These are phyloP conservation scores for Postia placenta DNA, from an alignment of 768 basidiomycete genomes.

Conservation along the genomic window DNA sequence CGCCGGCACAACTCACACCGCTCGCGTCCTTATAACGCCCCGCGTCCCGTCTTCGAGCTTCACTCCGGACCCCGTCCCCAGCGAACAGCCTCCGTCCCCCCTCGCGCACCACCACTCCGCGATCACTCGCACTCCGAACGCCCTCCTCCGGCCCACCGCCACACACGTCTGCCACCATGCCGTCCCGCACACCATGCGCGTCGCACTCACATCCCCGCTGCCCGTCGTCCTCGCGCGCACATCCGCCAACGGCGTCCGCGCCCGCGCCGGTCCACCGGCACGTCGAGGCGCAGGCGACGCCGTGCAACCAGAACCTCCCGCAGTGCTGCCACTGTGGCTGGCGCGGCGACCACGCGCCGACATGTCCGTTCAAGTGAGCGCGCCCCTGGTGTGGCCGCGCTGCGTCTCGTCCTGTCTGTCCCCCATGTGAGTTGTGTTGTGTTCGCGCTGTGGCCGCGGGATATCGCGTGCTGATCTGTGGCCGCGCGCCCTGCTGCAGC, in stretches of 20 bases:
- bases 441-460: constrained; percentile 2
- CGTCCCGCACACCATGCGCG: neutral
- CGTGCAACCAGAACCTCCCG: constrained; percentile 51
- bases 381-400: constrained; percentile 4
- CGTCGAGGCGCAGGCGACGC: constrained; percentile 23
- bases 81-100: neutral
- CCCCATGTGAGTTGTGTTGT: constrained; percentile 1
- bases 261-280: constrained; percentile 20
- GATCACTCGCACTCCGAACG: constrained; percentile 3
- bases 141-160: constrained; percentile 4
- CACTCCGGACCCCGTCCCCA: constrained; percentile 11
- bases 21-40: no score
- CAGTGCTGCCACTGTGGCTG: constrained; percentile 77
- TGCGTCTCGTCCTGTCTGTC: constrained; percentile 5
- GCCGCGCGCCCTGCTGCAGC: constrained; percentile 3
- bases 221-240: neutral
- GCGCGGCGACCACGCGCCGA: constrained; percentile 52
- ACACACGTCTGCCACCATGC: constrained; percentile 3
- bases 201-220: constrained; percentile 9
- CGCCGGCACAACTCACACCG: neutral
- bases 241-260: constrained; percentile 20
- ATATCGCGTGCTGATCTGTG: constrained; percentile 2
- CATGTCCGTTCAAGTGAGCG: constrained; percentile 59
- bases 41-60: no score
- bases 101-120: constrained; percentile 3